These are phyloP conservation scores for Penicillium dipodomyicola DNA, from an alignment of 495 filamentous ascomycete genomes.

Conservation along the genomic window DNA sequence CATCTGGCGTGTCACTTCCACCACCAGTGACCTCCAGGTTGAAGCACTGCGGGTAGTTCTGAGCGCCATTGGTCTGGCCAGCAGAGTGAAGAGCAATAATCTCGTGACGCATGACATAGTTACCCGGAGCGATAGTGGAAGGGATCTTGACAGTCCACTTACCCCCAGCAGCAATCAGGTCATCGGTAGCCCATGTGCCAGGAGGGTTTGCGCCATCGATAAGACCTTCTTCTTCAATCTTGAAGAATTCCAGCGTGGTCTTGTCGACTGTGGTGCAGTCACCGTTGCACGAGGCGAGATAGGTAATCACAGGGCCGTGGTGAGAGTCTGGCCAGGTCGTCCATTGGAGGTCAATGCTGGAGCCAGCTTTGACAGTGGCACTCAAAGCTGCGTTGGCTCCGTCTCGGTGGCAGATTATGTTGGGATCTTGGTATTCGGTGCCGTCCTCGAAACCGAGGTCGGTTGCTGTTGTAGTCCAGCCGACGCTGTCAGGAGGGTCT, in stretches of 20 bases:
- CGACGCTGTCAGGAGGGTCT: constrained; percentile 51
- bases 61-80: constrained; percentile 54
- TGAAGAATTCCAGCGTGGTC: constrained; percentile 65
- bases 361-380: constrained; percentile 54
- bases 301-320: constrained; percentile 69
- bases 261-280: constrained; percentile 63
- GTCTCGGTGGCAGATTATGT: constrained; percentile 68
- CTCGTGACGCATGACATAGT: constrained; percentile 76
- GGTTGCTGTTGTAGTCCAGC: constrained; percentile 54
- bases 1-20: constrained; percentile 54
- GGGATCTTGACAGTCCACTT: constrained; percentile 67
- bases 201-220: constrained; percentile 43
- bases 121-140: constrained; percentile 55
- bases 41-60: constrained; percentile 75
- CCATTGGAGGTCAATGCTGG: constrained; percentile 58
- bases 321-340: constrained; percentile 64
- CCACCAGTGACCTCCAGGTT: constrained; percentile 65
- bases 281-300: constrained; percentile 69
- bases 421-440: constrained; percentile 43
- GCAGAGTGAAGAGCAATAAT: constrained; percentile 71
- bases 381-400: constrained; percentile 51
- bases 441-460: constrained; percentile 59
- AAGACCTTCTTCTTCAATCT: constrained; percentile 66
- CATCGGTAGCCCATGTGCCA: constrained; percentile 64
- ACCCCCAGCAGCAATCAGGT: constrained; percentile 60